A percentile compares a stretch with the other conserved stretches of the same genome.
Evolutionary conservation across 148 eudicot genomes (phyloP).

Genomic region (Polygonum maritimum): DNA sequence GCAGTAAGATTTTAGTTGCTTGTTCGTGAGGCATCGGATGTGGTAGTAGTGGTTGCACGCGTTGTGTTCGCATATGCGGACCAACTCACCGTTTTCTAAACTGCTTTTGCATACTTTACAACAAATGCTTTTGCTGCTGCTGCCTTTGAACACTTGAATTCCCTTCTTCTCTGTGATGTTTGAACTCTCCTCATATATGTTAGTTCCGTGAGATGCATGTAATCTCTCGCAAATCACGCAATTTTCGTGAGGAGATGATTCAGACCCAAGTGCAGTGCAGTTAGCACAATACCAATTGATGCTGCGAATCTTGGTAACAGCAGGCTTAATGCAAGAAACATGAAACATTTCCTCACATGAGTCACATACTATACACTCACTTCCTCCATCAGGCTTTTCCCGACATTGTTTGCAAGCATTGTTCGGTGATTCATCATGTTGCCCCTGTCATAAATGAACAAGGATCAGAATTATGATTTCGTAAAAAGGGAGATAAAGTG

Average conservation of each 20-base stretch:
- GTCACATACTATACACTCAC: conserved; percentile 68
- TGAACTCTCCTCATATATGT: conserved; percentile 17
- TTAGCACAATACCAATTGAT: conserved; percentile 77
- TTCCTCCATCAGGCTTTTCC: conserved; percentile 53
- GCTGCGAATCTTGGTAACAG: conserved; percentile 52
- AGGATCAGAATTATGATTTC: too few species aligned
- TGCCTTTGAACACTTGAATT: conserved; percentile 24
- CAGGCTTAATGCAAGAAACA: conserved; percentile 66
- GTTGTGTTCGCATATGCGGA: conserved; percentile 55
- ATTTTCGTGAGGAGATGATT: conserved; percentile 48
- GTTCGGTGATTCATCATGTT: conserved; percentile 28
- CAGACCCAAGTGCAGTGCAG: conserved; percentile 45
- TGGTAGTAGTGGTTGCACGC: conserved; percentile 68
- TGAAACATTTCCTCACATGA: conserved; percentile 82
- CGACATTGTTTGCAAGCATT: conserved; percentile 47
- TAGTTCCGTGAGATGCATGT: conserved; percentile 19
- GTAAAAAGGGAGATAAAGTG: too few species aligned
- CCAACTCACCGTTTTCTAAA: conserved; percentile 33
- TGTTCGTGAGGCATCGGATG: conserved; percentile 51
- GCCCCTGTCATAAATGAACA: conserved; percentile 17
- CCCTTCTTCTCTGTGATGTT: conserved; percentile 25
- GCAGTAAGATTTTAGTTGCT: conserved; percentile 48
- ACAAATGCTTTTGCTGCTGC: conserved; percentile 10
- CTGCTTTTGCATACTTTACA: conserved; percentile 49
- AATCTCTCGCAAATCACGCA: conserved; percentile 68